Base-by-base conservation (phyloP, 2,329 filamentous ascomycete genomes). In the Ceratocystis colombiana region DNA sequence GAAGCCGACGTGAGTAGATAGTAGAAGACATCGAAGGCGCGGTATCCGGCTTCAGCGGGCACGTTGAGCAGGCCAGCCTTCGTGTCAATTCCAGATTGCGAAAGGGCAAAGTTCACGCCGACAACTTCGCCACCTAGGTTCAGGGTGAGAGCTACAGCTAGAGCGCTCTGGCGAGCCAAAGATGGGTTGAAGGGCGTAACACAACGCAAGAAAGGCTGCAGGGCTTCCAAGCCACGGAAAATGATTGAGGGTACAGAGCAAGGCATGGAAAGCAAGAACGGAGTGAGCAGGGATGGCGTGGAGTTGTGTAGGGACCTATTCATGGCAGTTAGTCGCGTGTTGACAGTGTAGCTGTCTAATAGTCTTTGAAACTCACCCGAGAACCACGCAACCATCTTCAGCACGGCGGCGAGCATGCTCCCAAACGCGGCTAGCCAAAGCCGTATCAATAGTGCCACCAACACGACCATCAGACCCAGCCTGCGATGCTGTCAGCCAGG, bases 1-100 rank as follows among this genome's bases (percentile, higher is more conserved):
- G 94, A 96, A 0, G 89, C 88, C n/a, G 89, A 91, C 0, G 92
- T 95, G 53, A 97, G 81, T 0, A 99, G 84, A 72, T 96, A 97
- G 77, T 99, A 97, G 73, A 99, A 97, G 62, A 96, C 94, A 73
- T 99, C 93, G 71, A 99, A 99, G 2, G 93, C 94, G 69, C 94
- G 87, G 75, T 90, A 90, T 12, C 94, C 94, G 5, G 85, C 73
- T 73, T 96, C 86, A 0, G 85, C 76, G 0, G 94, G 89, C 17
- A 99, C 84, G 66, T 88, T 85, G 17, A 96, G 79, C 10, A 99
- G 79, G 53, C 93, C 94, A 69, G 85, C 85, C 22, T 81, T 77
- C 0, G 91, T 94, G 73, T 99, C 89, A 68, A 99, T 88, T 20
- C 94, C 94, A 2, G 90, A 88, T 48, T 90, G 88, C 0, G 93